phyloP scores from a whole-genome alignment of 768 basidiomycete genomes.

The Trichaptum fuscoviolaceum region DNA sequence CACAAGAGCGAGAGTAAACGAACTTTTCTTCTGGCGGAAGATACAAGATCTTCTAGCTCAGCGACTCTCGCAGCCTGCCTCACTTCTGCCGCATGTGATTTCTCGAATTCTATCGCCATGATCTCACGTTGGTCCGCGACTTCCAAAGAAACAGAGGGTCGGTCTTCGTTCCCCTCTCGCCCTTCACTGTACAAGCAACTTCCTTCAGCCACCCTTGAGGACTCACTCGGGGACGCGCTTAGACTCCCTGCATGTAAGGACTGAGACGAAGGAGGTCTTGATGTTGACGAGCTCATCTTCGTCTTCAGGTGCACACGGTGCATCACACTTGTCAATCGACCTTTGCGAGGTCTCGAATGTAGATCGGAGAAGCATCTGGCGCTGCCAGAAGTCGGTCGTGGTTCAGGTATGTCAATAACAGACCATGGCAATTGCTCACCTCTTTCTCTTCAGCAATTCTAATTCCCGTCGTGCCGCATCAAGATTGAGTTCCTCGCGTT shows the following conservation, averaged over 20 bases:
- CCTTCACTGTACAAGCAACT: not conserved
- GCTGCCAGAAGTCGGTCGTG: not conserved
- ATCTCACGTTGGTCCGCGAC: not conserved
- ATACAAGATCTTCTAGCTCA: not conserved
- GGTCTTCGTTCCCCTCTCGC: not conserved
- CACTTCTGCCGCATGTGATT: not conserved
- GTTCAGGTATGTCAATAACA: not conserved
- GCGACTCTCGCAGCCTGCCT: slow-evolving; percentile 1
- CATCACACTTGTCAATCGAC: not conserved
- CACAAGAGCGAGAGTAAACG: not conserved
- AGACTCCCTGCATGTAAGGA: not conserved
- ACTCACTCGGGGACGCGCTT: not conserved
- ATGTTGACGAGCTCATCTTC: not conserved
- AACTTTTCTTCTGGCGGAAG: not conserved
- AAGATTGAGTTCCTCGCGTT: not conserved
- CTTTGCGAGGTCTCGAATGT: not conserved
- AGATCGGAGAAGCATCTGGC: not conserved
- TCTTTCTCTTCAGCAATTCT: not conserved
- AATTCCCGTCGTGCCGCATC: not conserved
- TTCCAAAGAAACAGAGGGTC: not conserved
- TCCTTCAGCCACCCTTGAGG: not conserved
- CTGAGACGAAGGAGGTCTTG: not conserved
- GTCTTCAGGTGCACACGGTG: not conserved
- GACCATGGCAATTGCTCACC: not conserved
- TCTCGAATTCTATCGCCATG: not conserved